Conservation (phyloP, 1,139 yeast species). For the Yamadazyma diospyri region DNA sequence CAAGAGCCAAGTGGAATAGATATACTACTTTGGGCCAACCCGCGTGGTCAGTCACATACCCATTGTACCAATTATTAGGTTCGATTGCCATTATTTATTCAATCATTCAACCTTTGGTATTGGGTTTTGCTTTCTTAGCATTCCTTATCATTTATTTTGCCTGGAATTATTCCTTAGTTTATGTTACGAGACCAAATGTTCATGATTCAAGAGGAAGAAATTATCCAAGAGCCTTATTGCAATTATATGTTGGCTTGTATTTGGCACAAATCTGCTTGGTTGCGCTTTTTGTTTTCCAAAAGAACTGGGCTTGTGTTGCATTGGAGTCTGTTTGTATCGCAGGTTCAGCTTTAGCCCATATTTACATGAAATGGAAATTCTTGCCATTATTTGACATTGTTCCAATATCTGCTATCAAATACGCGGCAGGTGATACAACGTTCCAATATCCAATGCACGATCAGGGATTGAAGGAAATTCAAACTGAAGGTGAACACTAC, state of each 20-base stretch:
- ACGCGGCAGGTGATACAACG: conserved; percentile 52
- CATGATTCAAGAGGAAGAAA: conserved; percentile 62
- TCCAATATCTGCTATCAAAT: conserved; percentile 69
- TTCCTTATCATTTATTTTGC: conserved; percentile 52
- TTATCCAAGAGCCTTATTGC: conserved; percentile 65
- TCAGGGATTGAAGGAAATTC: conserved; percentile 59
- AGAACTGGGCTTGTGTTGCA: conserved; percentile 71
- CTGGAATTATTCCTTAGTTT: conserved; percentile 54
- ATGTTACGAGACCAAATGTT: conserved; percentile 52
- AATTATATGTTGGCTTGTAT: conserved; percentile 62
- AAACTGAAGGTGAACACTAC: conserved; percentile 49
- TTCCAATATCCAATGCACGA: conserved; percentile 54
- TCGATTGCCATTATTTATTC: conserved; percentile 40
- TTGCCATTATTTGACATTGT: conserved; percentile 62
- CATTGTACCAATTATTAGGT: conserved; percentile 36
- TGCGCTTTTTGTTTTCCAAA: conserved; percentile 66
- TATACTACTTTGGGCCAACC: conserved; percentile 42
- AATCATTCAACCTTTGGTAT: conserved; percentile 42
- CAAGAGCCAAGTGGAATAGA: conserved; percentile 48
- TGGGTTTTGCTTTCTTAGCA: conserved; percentile 46
- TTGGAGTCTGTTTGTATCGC: conserved; percentile 53
- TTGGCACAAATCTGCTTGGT: conserved; percentile 62
- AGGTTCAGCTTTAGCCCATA: conserved; percentile 51
- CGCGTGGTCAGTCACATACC: conserved; percentile 38
- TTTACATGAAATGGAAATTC: conserved; percentile 56